Evolutionary conservation across 495 filamentous ascomycete species (phyloP), one percentile per base, ranked within the genome.

Genomic region (Tuber brumale): DNA sequence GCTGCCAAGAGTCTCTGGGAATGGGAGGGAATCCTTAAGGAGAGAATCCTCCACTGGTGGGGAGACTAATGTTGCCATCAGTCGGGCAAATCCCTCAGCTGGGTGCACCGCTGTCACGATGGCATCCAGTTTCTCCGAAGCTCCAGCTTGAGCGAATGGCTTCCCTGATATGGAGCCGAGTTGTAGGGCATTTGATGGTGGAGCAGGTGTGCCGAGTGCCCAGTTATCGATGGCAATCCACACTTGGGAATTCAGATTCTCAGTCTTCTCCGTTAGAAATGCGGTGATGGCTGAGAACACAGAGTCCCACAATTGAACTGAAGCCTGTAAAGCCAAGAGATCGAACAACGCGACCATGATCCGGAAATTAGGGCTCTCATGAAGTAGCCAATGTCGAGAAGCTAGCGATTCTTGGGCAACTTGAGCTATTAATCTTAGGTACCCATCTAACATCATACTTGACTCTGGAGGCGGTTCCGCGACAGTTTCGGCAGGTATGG

Each of bases 381-480:
- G 51, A 85, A 85, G 73, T 89, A 87, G 46, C 90, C 89, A 78
- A 89, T 85, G 16, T 84, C 84, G 73, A 86, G 83, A 35, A 86
- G 86, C 82, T 92, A 94, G 71, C 89, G 86, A 31, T 86, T 91
- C 84, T 94, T 86, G 70, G 94, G 83, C 69, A 90, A 90, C 75
- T 86, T 95, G 93, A 6, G 92, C 89, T 75, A 96, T 92, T 10
- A 99, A 86, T 16, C 94, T 90, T 51, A 99, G 87, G 81, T 97
- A 97, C 77, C 92, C 94, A 82, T 97, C 94, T 44, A 98, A 86
- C 93, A 97, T 97, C 80, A 95, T 89, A 23, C 90, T 89, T 70
- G 91, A 92, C 83, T 99, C 96, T 37, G 93, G 94, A 82, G 97
- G 91, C n/a, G 88, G 87, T 76, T 93, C 91, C 37, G 85, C 84